These are phyloP conservation scores for Xanthoparmelia taractica DNA, from an alignment of 495 filamentous ascomycete genomes.

Conservation along the genomic window DNA sequence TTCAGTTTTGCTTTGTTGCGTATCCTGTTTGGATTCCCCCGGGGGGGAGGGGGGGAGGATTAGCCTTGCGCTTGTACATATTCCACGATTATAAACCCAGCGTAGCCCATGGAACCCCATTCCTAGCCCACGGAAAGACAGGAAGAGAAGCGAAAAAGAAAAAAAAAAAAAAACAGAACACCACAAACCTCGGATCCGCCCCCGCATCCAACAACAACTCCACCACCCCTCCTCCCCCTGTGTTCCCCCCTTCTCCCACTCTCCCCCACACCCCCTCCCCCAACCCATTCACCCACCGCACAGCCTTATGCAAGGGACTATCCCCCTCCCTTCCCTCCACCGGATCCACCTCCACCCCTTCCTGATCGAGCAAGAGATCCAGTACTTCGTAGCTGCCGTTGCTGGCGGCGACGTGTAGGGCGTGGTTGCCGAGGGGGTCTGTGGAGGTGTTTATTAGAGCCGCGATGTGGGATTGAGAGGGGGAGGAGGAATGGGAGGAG, in stretches of 20 bases:
- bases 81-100: too few species aligned
- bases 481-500: slow-evolving; percentile 37
- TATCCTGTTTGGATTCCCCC: slow-evolving; percentile 35
- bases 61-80: too few species aligned
- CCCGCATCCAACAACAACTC: slow-evolving; percentile 93
- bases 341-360: slow-evolving; percentile 90
- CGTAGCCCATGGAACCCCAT: too few species aligned
- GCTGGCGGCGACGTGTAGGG: slow-evolving; percentile 79
- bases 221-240: slow-evolving; percentile 33
- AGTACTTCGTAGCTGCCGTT: slow-evolving; percentile 88
- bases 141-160: too few species aligned
- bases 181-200: slow-evolving; percentile 54
- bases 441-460: slow-evolving; percentile 73
- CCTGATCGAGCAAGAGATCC: slow-evolving; percentile 87
- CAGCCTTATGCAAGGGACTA: slow-evolving; percentile 82
- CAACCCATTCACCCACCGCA: slow-evolving; percentile 68
- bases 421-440: slow-evolving; percentile 76
- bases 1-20: slow-evolving; percentile 65
- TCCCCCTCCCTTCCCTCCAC: slow-evolving; percentile 71
- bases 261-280: slow-evolving; percentile 14
- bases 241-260: too few species aligned
- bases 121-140: too few species aligned
- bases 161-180: neutral
- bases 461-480: slow-evolving; percentile 53
- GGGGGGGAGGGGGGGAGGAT: too few species aligned